Evolutionary conservation across 2,329 filamentous ascomycete species (phyloP).

Genomic region (Colletotrichum orbiculare): DNA sequence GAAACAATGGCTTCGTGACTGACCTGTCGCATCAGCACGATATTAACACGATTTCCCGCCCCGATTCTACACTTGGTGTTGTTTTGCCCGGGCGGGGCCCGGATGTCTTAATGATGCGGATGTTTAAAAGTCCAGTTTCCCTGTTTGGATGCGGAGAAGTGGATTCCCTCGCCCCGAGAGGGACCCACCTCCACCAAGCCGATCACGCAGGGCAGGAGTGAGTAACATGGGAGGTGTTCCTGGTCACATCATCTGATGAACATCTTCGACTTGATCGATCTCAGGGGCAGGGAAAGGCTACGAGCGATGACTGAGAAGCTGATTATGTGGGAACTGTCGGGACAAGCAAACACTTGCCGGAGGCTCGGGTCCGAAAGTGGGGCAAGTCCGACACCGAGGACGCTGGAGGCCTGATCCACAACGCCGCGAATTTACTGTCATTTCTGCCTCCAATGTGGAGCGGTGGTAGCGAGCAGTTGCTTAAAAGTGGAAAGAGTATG

Average conservation of each 20-base stretch:
- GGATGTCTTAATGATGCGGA: background rate
- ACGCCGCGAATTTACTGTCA: too few species aligned
- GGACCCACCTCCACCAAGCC: background rate
- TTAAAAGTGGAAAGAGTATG: too few species aligned
- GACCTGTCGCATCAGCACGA: background rate
- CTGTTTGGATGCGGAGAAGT: background rate
- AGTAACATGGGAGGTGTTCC: too few species aligned
- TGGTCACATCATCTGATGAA: too few species aligned
- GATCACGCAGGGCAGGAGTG: too few species aligned
- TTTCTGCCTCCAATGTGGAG: too few species aligned
- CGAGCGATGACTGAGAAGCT: constrained; percentile 78
- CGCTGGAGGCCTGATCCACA: too few species aligned
- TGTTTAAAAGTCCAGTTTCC: background rate
- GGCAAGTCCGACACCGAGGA: too few species aligned
- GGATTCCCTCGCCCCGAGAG: constrained; percentile 2
- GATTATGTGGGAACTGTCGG: constrained; percentile 80
- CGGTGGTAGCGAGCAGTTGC: too few species aligned
- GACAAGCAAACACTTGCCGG: constrained; percentile 65
- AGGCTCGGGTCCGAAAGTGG: too few species aligned
- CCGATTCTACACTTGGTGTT: background rate
- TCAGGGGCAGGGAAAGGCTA: constrained; percentile 87
- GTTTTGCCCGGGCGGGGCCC: too few species aligned
- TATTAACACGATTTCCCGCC: constrained; percentile 10
- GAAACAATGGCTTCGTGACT: constrained; percentile 1
- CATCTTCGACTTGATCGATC: constrained; percentile 58